These are phyloP conservation scores for Chloromonas sp. DNA, from an alignment of 163 green algal species.

Conservation along the genomic window DNA sequence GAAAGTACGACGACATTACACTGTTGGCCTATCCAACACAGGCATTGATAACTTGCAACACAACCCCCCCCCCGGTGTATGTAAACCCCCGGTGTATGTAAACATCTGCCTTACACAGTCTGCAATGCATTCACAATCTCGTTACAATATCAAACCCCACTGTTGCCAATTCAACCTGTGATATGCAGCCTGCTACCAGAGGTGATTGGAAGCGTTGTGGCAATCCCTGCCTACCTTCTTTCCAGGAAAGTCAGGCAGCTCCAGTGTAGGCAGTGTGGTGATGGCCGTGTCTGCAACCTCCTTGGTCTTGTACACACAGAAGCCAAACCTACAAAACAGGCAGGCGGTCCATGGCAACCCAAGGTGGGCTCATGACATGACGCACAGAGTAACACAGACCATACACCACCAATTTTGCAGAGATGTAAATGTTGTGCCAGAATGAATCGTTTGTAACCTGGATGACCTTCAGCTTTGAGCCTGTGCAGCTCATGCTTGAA, in stretches of 20 bases:
- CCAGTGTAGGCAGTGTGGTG: conserved; percentile 39
- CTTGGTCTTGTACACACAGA: conserved; percentile 60
- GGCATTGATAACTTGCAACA: background rate
- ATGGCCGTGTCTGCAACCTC: conserved; percentile 54
- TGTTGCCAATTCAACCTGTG: background rate
- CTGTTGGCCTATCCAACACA: background rate
- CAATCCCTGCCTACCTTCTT: background rate
- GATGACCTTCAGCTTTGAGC: too few species aligned
- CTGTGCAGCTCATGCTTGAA: too few species aligned
- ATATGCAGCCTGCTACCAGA: background rate
- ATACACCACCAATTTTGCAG: background rate
- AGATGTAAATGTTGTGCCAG: background rate
- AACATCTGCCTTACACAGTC: background rate
- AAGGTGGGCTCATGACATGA: too few species aligned
- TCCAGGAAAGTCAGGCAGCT: conserved; percentile 58
- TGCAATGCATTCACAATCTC: background rate
- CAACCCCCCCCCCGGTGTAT: background rate
- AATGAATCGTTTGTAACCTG: too few species aligned
- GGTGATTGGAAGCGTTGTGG: background rate
- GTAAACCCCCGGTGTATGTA: background rate
- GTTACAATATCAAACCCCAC: background rate
- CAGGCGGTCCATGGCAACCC: background rate
- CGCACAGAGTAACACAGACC: too few species aligned
- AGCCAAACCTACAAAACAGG: conserved; percentile 56
- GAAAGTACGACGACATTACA: background rate